These are phyloP conservation scores for Penicillium lagena DNA, from an alignment of 495 filamentous ascomycete species.

Conservation along the genomic window DNA sequence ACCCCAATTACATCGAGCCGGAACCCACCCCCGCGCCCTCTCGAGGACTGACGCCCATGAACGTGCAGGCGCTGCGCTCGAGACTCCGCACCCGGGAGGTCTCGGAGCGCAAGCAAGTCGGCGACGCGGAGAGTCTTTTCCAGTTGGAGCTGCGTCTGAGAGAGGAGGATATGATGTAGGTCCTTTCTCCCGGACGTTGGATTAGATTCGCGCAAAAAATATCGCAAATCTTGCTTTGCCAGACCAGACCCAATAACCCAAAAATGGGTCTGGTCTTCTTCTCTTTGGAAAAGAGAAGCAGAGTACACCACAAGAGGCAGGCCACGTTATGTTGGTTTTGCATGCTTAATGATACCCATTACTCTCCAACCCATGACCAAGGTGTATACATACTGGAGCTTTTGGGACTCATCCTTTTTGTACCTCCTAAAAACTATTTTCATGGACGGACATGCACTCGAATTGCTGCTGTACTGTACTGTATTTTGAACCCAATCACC, in stretches of 20 bases:
- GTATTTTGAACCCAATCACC: too few species aligned
- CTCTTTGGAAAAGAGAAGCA: not conserved
- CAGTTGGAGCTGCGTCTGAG: constrained; percentile 21
- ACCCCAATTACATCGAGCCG: constrained; percentile 34
- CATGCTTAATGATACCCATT: not conserved
- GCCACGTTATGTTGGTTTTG: not conserved
- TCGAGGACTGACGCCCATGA: constrained; percentile 83
- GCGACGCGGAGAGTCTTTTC: constrained; percentile 64
- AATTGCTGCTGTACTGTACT: too few species aligned
- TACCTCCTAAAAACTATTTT: too few species aligned
- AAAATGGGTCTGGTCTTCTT: not conserved
- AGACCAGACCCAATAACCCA: not conserved
- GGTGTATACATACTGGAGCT: too few species aligned
- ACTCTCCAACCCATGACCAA: not conserved
- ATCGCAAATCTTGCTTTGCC: too few species aligned
- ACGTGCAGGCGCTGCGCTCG: constrained; percentile 48
- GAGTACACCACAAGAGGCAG: not conserved
- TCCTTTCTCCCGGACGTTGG: not conserved
- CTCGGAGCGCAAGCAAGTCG: constrained; percentile 79
- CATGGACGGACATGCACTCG: too few species aligned
- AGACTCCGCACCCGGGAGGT: constrained; percentile 60
- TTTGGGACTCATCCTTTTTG: too few species aligned
- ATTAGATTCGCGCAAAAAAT: too few species aligned
- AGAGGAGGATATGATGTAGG: constrained; percentile 15
- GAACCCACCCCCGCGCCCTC: constrained; percentile 35